A percentile compares a stretch with the other conserved stretches of the same genome.
These are phyloP conservation scores for Artemisia annua DNA, from an alignment of 129 eudicot species.

Conservation along the genomic window DNA sequence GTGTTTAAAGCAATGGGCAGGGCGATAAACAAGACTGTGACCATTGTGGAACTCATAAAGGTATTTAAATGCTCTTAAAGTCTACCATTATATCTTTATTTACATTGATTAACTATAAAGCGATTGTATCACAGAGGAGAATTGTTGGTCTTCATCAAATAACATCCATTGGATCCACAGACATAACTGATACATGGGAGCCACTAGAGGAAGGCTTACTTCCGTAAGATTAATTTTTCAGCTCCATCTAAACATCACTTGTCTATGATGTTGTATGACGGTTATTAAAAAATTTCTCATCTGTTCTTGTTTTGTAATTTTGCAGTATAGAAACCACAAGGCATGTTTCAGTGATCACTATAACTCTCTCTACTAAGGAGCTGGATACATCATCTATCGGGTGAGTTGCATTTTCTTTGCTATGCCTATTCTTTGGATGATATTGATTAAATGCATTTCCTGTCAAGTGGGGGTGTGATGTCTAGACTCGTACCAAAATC, in stretches of 20 bases:
- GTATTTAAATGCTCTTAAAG: slow-evolving; percentile 21
- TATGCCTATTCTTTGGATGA: background rate
- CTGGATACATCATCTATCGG: slow-evolving; percentile 57
- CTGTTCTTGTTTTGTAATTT: slow-evolving; percentile 1
- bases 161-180: slow-evolving; percentile 78
- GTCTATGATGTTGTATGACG: background rate
- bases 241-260: background rate
- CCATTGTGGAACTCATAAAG: slow-evolving; percentile 93
- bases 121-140: slow-evolving; percentile 53
- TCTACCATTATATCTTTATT: background rate
- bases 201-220: slow-evolving; percentile 95
- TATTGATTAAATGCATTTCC: background rate
- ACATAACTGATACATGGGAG: slow-evolving; percentile 93
- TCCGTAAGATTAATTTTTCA: slow-evolving; percentile 54
- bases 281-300: background rate
- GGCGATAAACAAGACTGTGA: slow-evolving; percentile 87
- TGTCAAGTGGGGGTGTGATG: background rate
- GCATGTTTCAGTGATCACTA: slow-evolving; percentile 78
- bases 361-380: slow-evolving; percentile 70
- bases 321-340: slow-evolving; percentile 79
- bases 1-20: slow-evolving; percentile 98
- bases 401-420: slow-evolving; percentile 44
- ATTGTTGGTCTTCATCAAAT: slow-evolving; percentile 92
- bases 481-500: slow-evolving; percentile 1
- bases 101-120: background rate